Evolutionary conservation across 257 asterid species (phyloP).

Genomic region (Primulina huaijiensis): DNA sequence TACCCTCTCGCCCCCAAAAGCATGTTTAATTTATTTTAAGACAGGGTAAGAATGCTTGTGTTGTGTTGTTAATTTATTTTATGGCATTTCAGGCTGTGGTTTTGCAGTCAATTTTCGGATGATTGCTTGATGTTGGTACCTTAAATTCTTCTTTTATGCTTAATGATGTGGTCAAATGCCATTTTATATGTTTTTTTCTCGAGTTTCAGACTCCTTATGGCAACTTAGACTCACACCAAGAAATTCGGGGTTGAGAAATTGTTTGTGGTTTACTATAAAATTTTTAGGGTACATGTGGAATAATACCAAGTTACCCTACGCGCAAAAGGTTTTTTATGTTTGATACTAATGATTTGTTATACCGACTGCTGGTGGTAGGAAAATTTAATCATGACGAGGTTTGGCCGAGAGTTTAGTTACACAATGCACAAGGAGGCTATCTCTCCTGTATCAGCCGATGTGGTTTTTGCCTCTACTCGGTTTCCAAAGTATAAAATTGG

Average conservation of each 20-base stretch:
- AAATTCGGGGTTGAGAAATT: background rate
- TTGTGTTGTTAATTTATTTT: background rate
- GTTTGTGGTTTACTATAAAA: background rate
- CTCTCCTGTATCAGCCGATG: background rate
- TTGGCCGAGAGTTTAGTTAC: background rate
- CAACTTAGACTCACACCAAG: background rate
- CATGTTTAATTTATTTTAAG: background rate
- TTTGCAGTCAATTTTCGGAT: background rate
- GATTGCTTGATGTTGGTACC: background rate
- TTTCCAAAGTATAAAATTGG: background rate
- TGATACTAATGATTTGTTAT: background rate
- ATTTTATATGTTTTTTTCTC: too few relatives aligned
- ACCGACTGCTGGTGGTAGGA: background rate
- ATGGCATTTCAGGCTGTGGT: background rate
- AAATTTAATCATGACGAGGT: background rate
- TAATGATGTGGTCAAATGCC: background rate
- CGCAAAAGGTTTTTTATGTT: background rate
- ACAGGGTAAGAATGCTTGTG: background rate
- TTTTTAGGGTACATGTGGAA: background rate
- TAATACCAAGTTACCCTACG: background rate
- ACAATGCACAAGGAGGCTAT: background rate
- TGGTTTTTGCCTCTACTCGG: background rate
- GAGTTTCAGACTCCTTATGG: background rate
- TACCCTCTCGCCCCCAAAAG: background rate
- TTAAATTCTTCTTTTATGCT: background rate